Percentiles rank a stretch among this genome's conserved stretches.
Conservation (phyloP, 2,329 filamentous ascomycete species). For the Leptographium radiaticola region DNA sequence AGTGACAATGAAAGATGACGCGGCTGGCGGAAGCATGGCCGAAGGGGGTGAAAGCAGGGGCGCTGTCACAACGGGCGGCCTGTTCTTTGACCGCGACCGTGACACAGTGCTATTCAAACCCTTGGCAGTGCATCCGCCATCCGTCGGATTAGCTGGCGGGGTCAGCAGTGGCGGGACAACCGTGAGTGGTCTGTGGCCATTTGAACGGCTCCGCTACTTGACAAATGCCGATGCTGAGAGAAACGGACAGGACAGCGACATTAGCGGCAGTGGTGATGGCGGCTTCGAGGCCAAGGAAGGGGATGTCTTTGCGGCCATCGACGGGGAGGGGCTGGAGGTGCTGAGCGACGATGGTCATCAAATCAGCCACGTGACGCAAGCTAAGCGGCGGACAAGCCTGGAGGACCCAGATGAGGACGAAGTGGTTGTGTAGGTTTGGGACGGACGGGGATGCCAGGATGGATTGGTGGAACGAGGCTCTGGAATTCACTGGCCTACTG, state of each 20-base stretch:
- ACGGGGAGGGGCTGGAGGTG: conserved; percentile 15
- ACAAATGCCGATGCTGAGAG: not conserved
- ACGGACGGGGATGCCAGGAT: not conserved
- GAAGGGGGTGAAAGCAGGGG: conserved; percentile 9
- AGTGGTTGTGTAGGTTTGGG: conserved; percentile 21
- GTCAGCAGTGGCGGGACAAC: not conserved
- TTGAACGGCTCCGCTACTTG: conserved; percentile 28
- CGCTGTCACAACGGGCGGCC: conserved; percentile 5
- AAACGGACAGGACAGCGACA: conserved; percentile 7
- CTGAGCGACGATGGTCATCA: conserved; percentile 27
- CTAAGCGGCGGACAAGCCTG: conserved; percentile 41
- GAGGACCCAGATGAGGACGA: conserved; percentile 46
- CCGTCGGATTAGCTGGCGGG: not conserved
- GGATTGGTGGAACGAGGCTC: not conserved
- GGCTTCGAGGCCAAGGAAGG: not conserved
- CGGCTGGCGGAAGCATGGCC: conserved; percentile 6
- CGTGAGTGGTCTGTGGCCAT: conserved; percentile 39
- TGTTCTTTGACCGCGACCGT: conserved; percentile 15
- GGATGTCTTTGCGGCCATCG: not conserved
- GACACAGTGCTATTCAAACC: conserved; percentile 40
- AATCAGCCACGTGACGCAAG: conserved; percentile 35
- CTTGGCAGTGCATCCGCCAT: conserved; percentile 34
- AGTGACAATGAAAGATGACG: conserved; percentile 14
- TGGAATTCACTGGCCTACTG: not conserved
- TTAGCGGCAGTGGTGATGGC: not conserved